Evolutionary conservation across 1,284 basidiomycete genomes (phyloP).

Genomic region (Trametes versicolor): DNA sequence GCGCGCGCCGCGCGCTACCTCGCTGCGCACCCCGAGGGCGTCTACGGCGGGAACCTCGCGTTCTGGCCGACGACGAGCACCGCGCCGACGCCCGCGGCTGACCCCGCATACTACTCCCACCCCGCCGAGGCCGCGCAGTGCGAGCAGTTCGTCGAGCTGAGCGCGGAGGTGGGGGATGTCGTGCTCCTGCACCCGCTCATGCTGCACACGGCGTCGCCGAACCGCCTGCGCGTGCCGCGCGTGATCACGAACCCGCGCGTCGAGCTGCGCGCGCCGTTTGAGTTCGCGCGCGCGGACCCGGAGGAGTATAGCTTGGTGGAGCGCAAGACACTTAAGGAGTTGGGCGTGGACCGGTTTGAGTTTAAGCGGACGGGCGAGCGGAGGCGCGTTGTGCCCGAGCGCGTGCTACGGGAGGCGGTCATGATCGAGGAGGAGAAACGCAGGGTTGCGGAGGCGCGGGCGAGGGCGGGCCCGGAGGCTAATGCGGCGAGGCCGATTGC

Average conservation of each 20-base stretch:
- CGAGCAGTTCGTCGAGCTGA: slow-evolving; percentile 63
- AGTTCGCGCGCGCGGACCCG: slow-evolving; percentile 55
- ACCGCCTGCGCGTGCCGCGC: slow-evolving; percentile 60
- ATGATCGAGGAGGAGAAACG: slow-evolving; percentile 48
- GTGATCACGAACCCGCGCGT: slow-evolving; percentile 73
- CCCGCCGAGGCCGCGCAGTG: slow-evolving; percentile 52
- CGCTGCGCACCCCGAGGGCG: slow-evolving; percentile 63
- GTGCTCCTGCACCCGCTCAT: slow-evolving; percentile 71
- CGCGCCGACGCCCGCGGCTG: slow-evolving; percentile 46
- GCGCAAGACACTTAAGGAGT: slow-evolving; percentile 60
- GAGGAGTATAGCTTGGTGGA: slow-evolving; percentile 62
- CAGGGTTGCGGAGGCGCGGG: slow-evolving; percentile 37
- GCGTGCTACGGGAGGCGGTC: slow-evolving; percentile 42
- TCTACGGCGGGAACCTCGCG: slow-evolving; percentile 54
- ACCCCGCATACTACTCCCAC: slow-evolving; percentile 57
- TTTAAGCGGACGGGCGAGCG: slow-evolving; percentile 48
- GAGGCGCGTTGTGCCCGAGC: slow-evolving; percentile 42
- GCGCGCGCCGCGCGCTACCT: slow-evolving; percentile 62
- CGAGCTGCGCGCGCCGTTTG: slow-evolving; percentile 60
- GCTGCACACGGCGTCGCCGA: slow-evolving; percentile 71
- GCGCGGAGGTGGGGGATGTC: slow-evolving; percentile 66
- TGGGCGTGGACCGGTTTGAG: slow-evolving; percentile 56
- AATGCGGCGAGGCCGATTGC: slow-evolving; percentile 34
- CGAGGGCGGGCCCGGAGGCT: slow-evolving; percentile 20
- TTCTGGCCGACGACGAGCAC: slow-evolving; percentile 57